Evolutionary conservation across 192 early-diverging fungal genomes (phyloP), one percentile per base, ranked within the genome.

Genomic region (Podila epigama): DNA sequence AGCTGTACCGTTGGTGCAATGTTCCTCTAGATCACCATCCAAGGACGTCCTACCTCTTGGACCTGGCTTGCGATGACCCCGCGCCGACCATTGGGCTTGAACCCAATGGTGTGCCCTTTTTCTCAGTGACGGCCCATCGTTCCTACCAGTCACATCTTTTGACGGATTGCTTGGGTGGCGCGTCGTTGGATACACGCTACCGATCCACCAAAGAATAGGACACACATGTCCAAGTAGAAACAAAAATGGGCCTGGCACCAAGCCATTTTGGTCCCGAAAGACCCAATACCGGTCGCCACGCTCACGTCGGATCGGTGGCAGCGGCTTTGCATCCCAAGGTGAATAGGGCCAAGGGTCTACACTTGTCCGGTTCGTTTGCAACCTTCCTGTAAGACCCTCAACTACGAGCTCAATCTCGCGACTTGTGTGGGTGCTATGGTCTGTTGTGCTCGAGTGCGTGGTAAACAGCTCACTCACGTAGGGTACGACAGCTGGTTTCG

Each of bases 141-240:
- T 15, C 36, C 20, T 40, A 32, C 60, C 15, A 27, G 25, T 8
- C 20, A 48, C 44, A 5, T 7, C 11, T 22, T 48, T 48, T 20
- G 48, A 29, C 11, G 36, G 2, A 32, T 59, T 15, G 18, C 66
- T 60, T 9, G 73, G 73, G 31, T 77, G 66, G 35, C 62, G 44
- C 16, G 36, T 32, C 1, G 10, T 6, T 0, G 73, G 73, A 27
- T 64, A 77, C 3, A 68, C 18, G 0, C 51, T 36, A 15, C 73
- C 73, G 18, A 77, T 34, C 73, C 73, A 77, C 73, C 73, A 77
- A 33, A 77, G 18, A 4, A 60, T 6, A 1, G 73, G 73, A 37
- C 40, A 64, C 9, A 77, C 0, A 64, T 68, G 60, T 1, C 73
- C 73, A 6, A 60, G 31, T 28, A 77, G 9, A 40, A 77, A 77